phyloP scores from a whole-genome alignment of 345 rosid genomes.

The Lepidium didymum region DNA sequence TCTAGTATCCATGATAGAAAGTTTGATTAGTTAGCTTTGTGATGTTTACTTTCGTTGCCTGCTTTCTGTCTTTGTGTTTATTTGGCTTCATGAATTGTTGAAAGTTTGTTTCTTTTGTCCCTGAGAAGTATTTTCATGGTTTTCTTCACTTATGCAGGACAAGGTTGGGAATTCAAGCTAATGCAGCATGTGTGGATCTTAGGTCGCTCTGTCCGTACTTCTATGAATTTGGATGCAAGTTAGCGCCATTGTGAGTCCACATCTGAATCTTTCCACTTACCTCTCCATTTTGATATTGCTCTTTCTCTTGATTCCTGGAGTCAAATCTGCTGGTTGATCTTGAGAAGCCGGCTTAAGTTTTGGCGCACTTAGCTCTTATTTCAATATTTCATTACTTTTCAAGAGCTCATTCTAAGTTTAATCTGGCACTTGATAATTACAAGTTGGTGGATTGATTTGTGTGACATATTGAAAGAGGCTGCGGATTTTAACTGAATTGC shows the following conservation, averaged over 20 bases:
- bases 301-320: not conserved
- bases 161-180: constrained; percentile 80
- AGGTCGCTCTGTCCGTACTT: constrained; percentile 66
- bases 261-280: not conserved
- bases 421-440: not conserved
- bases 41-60: not conserved
- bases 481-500: not conserved
- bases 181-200: constrained; percentile 83
- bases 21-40: not conserved
- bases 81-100: not conserved
- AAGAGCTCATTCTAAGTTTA: not conserved
- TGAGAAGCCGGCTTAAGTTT: not conserved
- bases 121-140: not conserved
- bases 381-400: not conserved
- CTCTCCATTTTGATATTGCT: not conserved
- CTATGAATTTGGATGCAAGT: constrained; percentile 82
- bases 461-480: not conserved
- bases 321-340: not conserved
- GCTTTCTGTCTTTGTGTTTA: not conserved
- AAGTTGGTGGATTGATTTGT: not conserved
- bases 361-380: not conserved
- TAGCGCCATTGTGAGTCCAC: constrained; percentile 67
- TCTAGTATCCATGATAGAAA: not conserved
- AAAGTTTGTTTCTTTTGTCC: not conserved
- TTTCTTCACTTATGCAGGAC: constrained; percentile 36